Evolutionary conservation across 2,329 filamentous ascomycete species (phyloP).

Genomic region (Leptographium procerum): DNA sequence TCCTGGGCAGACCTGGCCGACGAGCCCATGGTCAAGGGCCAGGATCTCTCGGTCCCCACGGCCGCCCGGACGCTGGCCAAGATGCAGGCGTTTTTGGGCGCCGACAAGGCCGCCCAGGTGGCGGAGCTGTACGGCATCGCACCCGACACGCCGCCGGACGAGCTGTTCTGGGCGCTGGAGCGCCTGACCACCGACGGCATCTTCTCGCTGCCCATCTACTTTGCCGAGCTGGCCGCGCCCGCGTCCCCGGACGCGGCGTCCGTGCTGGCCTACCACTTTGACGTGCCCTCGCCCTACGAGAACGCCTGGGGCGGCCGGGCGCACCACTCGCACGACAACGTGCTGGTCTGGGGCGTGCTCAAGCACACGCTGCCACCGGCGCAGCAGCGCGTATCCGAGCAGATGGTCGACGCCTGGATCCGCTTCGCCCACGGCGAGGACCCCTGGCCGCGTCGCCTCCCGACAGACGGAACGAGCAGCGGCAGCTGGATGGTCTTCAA

Average conservation of each 20-base stretch:
- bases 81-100: conserved; percentile 2
- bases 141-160: background rate
- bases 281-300: conserved; percentile 14
- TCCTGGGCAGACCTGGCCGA: conserved; percentile 1
- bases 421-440: conserved; percentile 8
- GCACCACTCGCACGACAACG: conserved; percentile 14
- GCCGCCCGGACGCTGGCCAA: conserved; percentile 2
- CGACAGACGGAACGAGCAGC: background rate
- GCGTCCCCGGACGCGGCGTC: background rate
- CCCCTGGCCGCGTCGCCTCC: conserved; percentile 3
- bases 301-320: conserved; percentile 14
- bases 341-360: conserved; percentile 12
- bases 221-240: background rate
- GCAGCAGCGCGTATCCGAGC: background rate
- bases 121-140: conserved; percentile 4
- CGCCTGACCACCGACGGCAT: conserved; percentile 11
- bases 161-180: conserved; percentile 10
- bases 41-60: conserved; percentile 3
- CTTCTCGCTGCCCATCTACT: conserved; percentile 10
- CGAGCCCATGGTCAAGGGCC: background rate
- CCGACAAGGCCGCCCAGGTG: background rate
- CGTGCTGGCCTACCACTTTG: conserved; percentile 13
- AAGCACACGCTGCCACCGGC: conserved; percentile 3
- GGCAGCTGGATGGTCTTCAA: conserved; percentile 5
- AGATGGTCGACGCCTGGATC: conserved; percentile 7